Evolutionary conservation across 2,329 filamentous ascomycete genomes (phyloP).

Genomic region (Diaporthe batatas): DNA sequence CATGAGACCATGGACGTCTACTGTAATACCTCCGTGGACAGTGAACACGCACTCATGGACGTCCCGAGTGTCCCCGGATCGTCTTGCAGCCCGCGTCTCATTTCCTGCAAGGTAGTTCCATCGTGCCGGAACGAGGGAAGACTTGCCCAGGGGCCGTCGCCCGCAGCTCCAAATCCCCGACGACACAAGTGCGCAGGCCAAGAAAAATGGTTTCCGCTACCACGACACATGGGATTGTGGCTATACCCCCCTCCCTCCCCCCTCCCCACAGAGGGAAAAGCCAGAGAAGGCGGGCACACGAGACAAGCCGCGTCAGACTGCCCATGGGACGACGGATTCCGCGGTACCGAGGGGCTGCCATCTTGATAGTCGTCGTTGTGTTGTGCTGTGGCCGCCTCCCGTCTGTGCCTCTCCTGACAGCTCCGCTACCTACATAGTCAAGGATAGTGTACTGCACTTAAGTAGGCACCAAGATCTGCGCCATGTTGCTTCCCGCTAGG

Average conservation of each 20-base stretch:
- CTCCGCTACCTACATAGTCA: background rate
- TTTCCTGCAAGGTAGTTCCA: slow-evolving; percentile 32
- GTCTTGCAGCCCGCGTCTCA: slow-evolving; percentile 31
- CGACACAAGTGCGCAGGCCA: slow-evolving; percentile 9
- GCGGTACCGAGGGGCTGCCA: slow-evolving; percentile 20
- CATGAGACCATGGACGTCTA: slow-evolving; percentile 1
- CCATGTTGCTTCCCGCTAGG: slow-evolving; percentile 9
- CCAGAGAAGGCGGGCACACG: slow-evolving; percentile 3
- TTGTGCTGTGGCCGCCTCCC: slow-evolving; percentile 16
- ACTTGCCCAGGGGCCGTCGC: slow-evolving; percentile 3
- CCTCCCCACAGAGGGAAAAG: background rate
- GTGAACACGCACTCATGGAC: background rate
- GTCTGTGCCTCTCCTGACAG: slow-evolving; percentile 33
- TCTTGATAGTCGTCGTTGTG: background rate
- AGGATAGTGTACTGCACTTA: too few relatives aligned
- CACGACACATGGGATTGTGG: slow-evolving; percentile 2
- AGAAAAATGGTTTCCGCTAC: slow-evolving; percentile 23
- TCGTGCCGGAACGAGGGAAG: slow-evolving; percentile 16
- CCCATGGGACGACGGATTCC: background rate
- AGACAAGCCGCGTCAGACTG: slow-evolving; percentile 26
- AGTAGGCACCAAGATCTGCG: slow-evolving; percentile 10
- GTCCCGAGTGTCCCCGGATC: slow-evolving; percentile 21
- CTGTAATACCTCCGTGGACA: too few relatives aligned
- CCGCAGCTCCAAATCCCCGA: slow-evolving; percentile 6
- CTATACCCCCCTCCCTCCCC: background rate